phyloP scores from a whole-genome alignment of 2,329 filamentous ascomycete species.

The Aspergillus tubingensis region DNA sequence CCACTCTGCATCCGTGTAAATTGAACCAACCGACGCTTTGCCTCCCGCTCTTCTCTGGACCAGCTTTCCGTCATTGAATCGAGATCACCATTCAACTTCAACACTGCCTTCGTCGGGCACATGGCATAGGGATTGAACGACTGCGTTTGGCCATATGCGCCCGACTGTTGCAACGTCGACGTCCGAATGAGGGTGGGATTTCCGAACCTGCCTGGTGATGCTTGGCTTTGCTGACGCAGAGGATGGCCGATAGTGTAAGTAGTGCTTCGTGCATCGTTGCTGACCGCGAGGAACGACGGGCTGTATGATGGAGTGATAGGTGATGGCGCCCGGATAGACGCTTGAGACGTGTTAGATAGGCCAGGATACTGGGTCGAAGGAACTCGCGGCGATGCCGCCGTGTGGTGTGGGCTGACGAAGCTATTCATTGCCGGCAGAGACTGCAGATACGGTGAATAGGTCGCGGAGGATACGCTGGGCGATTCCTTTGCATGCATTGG shows the following conservation, averaged over 20 bases:
- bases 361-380: constrained; percentile 45
- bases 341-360: constrained; percentile 44
- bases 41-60: constrained; percentile 77
- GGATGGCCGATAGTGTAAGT: constrained; percentile 43
- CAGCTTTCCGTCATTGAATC: constrained; percentile 81
- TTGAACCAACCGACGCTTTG: constrained; percentile 79
- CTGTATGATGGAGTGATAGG: constrained; percentile 52
- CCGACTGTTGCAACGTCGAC: constrained; percentile 63
- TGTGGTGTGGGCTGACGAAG: constrained; percentile 42
- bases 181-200: constrained; percentile 68
- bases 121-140: constrained; percentile 76
- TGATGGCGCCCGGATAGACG: constrained; percentile 51
- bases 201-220: constrained; percentile 48
- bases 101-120: constrained; percentile 78
- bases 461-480: constrained; percentile 54
- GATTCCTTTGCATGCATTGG: constrained; percentile 52
- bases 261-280: constrained; percentile 47
- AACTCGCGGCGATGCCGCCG: constrained; percentile 44
- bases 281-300: constrained; percentile 50
- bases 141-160: constrained; percentile 49
- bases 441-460: constrained; percentile 55
- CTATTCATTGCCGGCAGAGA: constrained; percentile 47
- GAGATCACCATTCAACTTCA: constrained; percentile 85
- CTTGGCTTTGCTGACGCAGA: constrained; percentile 41
- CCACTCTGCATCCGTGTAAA: constrained; percentile 82